Base-by-base conservation (phyloP, 2,329 filamentous ascomycete genomes). In the Chrysoporthe puriensis region DNA sequence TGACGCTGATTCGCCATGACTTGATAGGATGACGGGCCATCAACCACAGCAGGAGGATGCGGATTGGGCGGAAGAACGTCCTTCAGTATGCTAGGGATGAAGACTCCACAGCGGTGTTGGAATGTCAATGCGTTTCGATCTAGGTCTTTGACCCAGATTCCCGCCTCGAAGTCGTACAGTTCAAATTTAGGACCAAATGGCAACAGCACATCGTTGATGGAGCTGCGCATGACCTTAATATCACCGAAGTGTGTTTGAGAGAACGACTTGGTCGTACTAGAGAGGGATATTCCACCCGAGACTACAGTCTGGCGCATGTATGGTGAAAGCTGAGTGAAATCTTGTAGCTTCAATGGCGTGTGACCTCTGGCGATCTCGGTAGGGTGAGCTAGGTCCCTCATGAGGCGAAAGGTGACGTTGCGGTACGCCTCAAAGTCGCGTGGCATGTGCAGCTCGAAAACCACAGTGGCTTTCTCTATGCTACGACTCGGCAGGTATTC, bases 11-110 rank as follows among this genome's bases (percentile, higher is more conserved):
- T 85, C 0, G 86, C 83, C 44, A 87, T 75, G 0, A 85, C 78
- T 7, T 84, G 77, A 67, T 88, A 87, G 0, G 87, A 90, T 0
- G 85, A 83, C 0, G 83, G 87, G 8, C 74, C 76, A 1, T 77
- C 67, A 66, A 76, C 73, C 21, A 78, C 71, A 11, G 76, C 70
- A 18, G 78, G 70, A 63, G 66, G 66, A 34, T 66, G 66, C 4
- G 16, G 36, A 2, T 36, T 8, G 18, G 46, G 11, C 1, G 34
- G 18, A 14, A 66, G 3, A 4, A 68, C 52, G 6, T 60, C 50
- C 7, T 34, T 50, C 77, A 79, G 18, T 67, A 62, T 32, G 71
- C 43, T 1, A 44, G 73, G 42, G 48, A 70, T 14, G 50, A 13
- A 11, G 48, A 74, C 16, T 2, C 66, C 59, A 36, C 81, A 85